A percentile compares a stretch with the other conserved stretches of the same genome.
These are phyloP conservation scores for Leccinum pellstonianum DNA, from an alignment of 768 basidiomycete species.

Conservation along the genomic window DNA sequence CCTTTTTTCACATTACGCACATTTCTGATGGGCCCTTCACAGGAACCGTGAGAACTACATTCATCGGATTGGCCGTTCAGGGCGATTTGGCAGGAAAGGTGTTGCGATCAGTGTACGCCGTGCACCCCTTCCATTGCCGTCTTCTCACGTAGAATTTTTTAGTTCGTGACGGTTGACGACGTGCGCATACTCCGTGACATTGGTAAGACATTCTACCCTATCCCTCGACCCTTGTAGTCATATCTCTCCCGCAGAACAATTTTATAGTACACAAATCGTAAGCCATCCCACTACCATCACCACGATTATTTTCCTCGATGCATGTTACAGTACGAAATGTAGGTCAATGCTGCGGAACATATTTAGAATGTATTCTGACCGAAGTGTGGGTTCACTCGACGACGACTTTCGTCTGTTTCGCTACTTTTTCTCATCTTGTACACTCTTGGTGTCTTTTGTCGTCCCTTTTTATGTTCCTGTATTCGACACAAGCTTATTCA, in stretches of 20 bases:
- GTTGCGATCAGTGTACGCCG: slow-evolving; percentile 93
- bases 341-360: slow-evolving; percentile 95
- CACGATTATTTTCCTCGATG: slow-evolving; percentile 20
- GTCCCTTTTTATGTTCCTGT: slow-evolving; percentile 8
- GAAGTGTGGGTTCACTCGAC: slow-evolving; percentile 5
- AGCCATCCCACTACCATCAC: slow-evolving; percentile 24
- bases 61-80: slow-evolving; percentile 98
- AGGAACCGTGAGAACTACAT: slow-evolving; percentile 99
- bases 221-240: slow-evolving; percentile 11
- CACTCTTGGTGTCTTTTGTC: slow-evolving; percentile 17
- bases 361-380: slow-evolving; percentile 51
- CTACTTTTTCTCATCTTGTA: slow-evolving; percentile 9
- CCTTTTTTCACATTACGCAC: neutral
- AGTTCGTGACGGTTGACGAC: slow-evolving; percentile 95
- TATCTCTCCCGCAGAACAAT: slow-evolving; percentile 64
- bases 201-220: slow-evolving; percentile 48
- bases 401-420: slow-evolving; percentile 2
- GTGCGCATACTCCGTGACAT: slow-evolving; percentile 97
- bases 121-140: slow-evolving; percentile 5
- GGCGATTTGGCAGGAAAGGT: slow-evolving; percentile 98
- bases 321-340: slow-evolving; percentile 88
- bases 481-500: slow-evolving; percentile 2
- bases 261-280: slow-evolving; percentile 94
- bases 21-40: slow-evolving; percentile 17
- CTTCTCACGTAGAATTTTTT: slow-evolving; percentile 20